phyloP scores from a whole-genome alignment of 2,329 filamentous ascomycete genomes.

The Nothophaeocryptopus gaeumannii region DNA sequence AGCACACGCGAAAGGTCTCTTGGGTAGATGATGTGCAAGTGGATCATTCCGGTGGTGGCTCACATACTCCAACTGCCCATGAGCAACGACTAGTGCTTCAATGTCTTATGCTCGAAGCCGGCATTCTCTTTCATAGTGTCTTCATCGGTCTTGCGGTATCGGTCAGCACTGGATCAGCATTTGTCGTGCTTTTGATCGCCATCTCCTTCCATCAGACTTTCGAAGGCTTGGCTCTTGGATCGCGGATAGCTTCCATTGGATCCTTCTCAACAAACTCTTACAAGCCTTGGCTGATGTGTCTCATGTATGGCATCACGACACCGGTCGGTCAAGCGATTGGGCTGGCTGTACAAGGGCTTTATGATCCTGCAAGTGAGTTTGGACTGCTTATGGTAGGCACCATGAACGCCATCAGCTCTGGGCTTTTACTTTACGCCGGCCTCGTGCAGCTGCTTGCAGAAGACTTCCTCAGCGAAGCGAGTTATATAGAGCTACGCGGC shows the following conservation, averaged over 20 bases:
- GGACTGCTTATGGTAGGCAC: slow-evolving; percentile 51
- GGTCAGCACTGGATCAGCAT: slow-evolving; percentile 63
- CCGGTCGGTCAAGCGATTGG: slow-evolving; percentile 52
- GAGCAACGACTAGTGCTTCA: slow-evolving; percentile 67
- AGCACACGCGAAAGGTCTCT: slow-evolving; percentile 19
- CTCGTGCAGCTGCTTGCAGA: slow-evolving; percentile 51
- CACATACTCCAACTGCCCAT: slow-evolving; percentile 28
- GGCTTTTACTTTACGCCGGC: slow-evolving; percentile 49
- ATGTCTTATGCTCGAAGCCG: slow-evolving; percentile 71
- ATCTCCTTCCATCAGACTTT: slow-evolving; percentile 72
- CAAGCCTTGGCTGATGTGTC: slow-evolving; percentile 70
- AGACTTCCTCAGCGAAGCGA: slow-evolving; percentile 60
- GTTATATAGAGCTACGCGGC: slow-evolving; percentile 59
- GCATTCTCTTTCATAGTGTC: slow-evolving; percentile 75
- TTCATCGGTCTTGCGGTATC: slow-evolving; percentile 73
- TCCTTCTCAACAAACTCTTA: slow-evolving; percentile 68
- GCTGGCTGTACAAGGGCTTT: slow-evolving; percentile 49
- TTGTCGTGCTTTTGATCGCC: slow-evolving; percentile 64
- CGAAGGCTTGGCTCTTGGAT: slow-evolving; percentile 66
- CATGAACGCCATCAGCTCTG: slow-evolving; percentile 51
- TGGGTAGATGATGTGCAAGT: slow-evolving; percentile 10
- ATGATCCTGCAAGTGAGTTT: slow-evolving; percentile 48
- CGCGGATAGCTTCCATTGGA: slow-evolving; percentile 67
- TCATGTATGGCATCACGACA: slow-evolving; percentile 60
- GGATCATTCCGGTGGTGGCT: slow-evolving; percentile 2